Base-by-base conservation (phyloP, 768 basidiomycete genomes). In the Coprinellus micaceus region DNA sequence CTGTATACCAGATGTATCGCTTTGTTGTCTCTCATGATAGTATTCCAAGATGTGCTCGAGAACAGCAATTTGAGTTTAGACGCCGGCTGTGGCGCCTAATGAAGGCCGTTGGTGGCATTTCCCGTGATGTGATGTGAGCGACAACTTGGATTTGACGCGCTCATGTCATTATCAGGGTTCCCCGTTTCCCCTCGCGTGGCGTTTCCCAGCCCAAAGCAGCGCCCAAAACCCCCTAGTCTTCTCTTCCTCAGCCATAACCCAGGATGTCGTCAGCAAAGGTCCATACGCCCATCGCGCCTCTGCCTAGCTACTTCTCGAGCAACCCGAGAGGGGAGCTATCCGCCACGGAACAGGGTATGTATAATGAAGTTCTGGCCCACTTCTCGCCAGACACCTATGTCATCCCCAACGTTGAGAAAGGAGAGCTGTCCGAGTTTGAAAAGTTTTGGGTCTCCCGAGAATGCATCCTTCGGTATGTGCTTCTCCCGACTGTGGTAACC, bases 391-490 rank as follows among this genome's bases (percentile, higher is more conserved):
- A 74, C 0, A 72, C 71, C 2, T 86, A 86, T 65, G 69, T 60
- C 7, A 62, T 87, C n/a, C 80, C 85, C 3, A 74, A 66, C 19
- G 62, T 71, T 6, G 69, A 74, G 67, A 37, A 73, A 74, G 12
- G 72, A 72, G 30, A 68, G 52, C 69, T 89, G 47, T 71, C 54
- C 30, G 87, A 88, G 30, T 78, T 74, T 28, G 88, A 91, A 63
- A 80, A 80, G 69, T 86, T 87, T 67, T 91, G 88, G 86, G 73
- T 91, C 71, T 85, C 85, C 1, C 77, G 78, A 62, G 89, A 90
- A 58, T 89, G 87, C 66, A 67, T 90, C 46, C 71, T 85, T 22
- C 76, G 89, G 75, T 85, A 58, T 30, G 68, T 54, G 11, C 1
- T 21, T 40, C 19, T 22, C 19, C 17, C 52, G 17, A n/a, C 25